Base-by-base conservation (phyloP, 495 filamentous ascomycete species). In the Aspergillus taichungensis region DNA sequence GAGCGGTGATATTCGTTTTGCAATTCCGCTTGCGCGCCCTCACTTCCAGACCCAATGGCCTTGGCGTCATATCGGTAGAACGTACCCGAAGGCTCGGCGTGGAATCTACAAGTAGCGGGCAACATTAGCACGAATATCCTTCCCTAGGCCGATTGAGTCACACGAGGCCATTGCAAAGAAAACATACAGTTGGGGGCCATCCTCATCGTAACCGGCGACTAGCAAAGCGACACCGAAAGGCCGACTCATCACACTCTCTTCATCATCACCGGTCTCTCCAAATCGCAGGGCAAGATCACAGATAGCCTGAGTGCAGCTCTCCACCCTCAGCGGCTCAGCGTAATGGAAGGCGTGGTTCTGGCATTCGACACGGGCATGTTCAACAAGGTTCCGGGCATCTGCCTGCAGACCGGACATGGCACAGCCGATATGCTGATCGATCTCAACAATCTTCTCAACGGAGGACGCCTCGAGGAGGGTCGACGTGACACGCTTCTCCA, bases 51-150 rank as follows among this genome's bases (percentile, higher is more conserved):
- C 10, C 92, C 92, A 61, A 98, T 98, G 34, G 92, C 92, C 74
- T 98, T 98, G 49, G 92, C 92, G 67, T 98, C 92, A 71, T 97
- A 98, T 57, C 94, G 83, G 69, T 98, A 98, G 64, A 98, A 98
- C 24, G 92, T 98, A 42, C 92, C 92, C 46, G 86, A 94, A 7
- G 92, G 92, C 68, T 98, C 92, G 41, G 92, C 92, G 62, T 98
- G 94, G 68, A 95, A 98, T 65, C 83, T 87, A 52, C 28, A 27
- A 27, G 50, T 41, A 6, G 14, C 24, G 31, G 8, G 8, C 28
- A 24, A 44, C 49, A 44, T 39, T 45, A 40, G 38, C 12, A 9
- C n/a, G 30, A n/a, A 55, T 13, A 13, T 42, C 30, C 12, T 13
- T 11, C 13, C n/a, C 35, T 32, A 9, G 30, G 35, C n/a, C 18